Evolutionary conservation across 805 yeast species (phyloP), one percentile per base, ranked within the genome.

Genomic region (Yarrowia bubula): DNA sequence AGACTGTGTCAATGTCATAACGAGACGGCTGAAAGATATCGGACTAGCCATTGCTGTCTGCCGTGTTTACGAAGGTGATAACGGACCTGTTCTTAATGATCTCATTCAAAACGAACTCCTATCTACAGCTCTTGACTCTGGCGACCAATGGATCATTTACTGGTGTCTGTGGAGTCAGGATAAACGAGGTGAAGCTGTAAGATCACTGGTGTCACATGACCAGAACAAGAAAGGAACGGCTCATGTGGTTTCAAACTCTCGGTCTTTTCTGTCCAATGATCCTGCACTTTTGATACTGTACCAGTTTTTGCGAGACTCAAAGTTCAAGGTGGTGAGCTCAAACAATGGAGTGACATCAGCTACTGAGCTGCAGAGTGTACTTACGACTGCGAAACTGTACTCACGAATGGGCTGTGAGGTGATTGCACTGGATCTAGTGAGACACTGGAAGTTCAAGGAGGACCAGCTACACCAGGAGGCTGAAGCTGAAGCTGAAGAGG

Each of bases 371-470:
- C 78, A 80, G 4, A 86, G 87, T 70, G 81, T 92, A 14, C 71
- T 83, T 11, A 83, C 86, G 68, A 87, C 87, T 8, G 81, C 89
- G 8, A 77, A 81, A 41, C 87, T 91, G 67, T 89, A 91, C 71
- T 80, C 84, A 14, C 79, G 96, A 66, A 90, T 92, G 97, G 98
- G 98, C 0, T 92, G 98, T 76, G 96, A 92, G 70, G 83, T 86
- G 67, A 74, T 93, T 46, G 86, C 92, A 0, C 72, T 89, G 28
- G 81, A 84, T 61, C 73, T 92, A 51, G 78, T 88, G 1, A 79
- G 78, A 55, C 84, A 83, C 67, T 92, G 97, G 97, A 76, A 76
- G 35, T 92, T 91, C 71, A 68, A 39, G 38, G 38, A 51, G 58
- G 58, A 51, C 18, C 43, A 51, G 35, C 11, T 48, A 13, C 55